Evolutionary conservation across 495 filamentous ascomycete species (phyloP).

Genomic region (Tricharina praecox): DNA sequence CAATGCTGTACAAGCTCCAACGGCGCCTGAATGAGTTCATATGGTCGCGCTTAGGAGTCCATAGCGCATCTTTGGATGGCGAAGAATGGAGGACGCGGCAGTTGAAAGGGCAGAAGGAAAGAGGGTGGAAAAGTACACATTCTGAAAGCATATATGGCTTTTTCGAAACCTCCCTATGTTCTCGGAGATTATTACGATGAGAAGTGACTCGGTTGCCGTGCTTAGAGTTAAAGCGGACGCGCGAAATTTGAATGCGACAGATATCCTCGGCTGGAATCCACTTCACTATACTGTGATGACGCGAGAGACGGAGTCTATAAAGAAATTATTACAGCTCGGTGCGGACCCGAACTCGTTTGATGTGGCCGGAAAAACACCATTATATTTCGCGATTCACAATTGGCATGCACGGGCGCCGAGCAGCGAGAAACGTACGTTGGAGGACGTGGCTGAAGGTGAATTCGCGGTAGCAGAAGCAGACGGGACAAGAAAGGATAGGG

Average conservation of each 20-base stretch:
- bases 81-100: not conserved
- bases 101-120: not conserved
- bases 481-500: no score
- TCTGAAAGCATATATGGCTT: not conserved
- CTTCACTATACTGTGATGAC: constrained; percentile 12
- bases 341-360: constrained; percentile 3
- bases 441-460: no score
- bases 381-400: not conserved
- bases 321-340: not conserved
- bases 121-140: not conserved
- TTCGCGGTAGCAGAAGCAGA: no score
- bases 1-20: no score
- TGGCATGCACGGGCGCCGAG: not conserved
- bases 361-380: constrained; percentile 2
- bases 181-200: not conserved
- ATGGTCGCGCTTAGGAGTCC: no score
- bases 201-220: no score
- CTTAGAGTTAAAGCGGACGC: no score
- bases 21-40: no score
- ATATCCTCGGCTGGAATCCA: constrained; percentile 7
- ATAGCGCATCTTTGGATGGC: no score
- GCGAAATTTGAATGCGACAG: not conserved
- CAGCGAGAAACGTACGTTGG: no score
- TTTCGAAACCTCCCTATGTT: not conserved
- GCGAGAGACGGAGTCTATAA: not conserved